Evolutionary conservation across 2,329 filamentous ascomycete species (phyloP), one percentile per base, ranked within the genome.

Genomic region (Rhexocercosporidium sp.): DNA sequence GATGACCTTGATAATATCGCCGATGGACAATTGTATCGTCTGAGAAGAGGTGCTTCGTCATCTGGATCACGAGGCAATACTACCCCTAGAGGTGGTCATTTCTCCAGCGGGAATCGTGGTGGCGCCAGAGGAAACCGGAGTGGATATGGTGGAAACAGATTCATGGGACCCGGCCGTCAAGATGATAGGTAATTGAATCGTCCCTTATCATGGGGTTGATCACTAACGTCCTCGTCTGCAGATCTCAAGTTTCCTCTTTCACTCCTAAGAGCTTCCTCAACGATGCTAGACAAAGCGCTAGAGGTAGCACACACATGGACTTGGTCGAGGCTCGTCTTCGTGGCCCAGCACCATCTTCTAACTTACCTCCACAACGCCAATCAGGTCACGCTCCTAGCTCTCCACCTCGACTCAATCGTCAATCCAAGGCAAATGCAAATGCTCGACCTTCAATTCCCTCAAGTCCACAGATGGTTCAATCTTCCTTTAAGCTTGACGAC

Each of bases 21-120:
- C 3, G 70, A 74, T 59, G 75, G 75, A 11, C 73, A 75, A 54
- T 61, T 77, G 4, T 72, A 73, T 62, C 70, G 75, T 16, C 20
- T 73, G n/a, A 66, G 75, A 27, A 69, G 66, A 68, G 66, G 54
- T 27, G 64, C 60, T 51, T 53, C 65, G 6, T 18, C 54, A 25
- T 53, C 29, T 59, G 49, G 16, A 44, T 51, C 29, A 54, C 29
- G 68, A 60, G 62, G 64, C 29, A 57, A 44, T 59, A 37, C 20
- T 22, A 12, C 62, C 3, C 31, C 37, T 22, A 59, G 62, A 59
- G 65, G 65, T 54, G 51, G 49, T 16, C 62, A 61, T 31, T 27
- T 27, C 11, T 27, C 29, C 31, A 8, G 16, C 22, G 39, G 31
- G 41, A 51, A n/a, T 41, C 49, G 53, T 41, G 51, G 59, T 22